A percentile compares a stretch with the other conserved stretches of the same genome.
These are phyloP conservation scores for Wallacemonas sp. DNA, from an alignment of 208 protist species.

Conservation along the genomic window DNA sequence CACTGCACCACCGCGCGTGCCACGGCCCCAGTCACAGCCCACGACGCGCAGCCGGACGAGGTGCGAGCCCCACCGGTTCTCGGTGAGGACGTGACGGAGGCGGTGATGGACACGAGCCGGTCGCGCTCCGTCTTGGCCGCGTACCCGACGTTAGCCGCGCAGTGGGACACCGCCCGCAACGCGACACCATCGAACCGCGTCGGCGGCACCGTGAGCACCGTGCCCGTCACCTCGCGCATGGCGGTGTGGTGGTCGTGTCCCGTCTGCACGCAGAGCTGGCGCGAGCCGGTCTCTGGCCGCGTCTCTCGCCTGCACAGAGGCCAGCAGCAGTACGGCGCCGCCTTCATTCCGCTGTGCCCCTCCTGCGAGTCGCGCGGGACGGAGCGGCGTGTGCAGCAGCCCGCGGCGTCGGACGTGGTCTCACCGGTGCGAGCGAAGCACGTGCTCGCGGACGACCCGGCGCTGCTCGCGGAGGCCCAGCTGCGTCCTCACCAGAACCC, in stretches of 20 bases:
- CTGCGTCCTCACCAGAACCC: slow-evolving; percentile 66
- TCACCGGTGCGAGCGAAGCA: slow-evolving; percentile 21
- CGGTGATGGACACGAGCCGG: neutral
- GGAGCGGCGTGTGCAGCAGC: neutral
- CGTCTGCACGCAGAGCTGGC: slow-evolving; percentile 56
- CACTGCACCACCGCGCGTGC: slow-evolving; percentile 24
- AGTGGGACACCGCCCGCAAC: slow-evolving; percentile 73
- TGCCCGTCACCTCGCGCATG: slow-evolving; percentile 37
- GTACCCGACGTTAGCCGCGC: slow-evolving; percentile 55
- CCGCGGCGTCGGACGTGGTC: neutral
- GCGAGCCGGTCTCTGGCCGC: slow-evolving; percentile 57
- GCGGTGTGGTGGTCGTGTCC: slow-evolving; percentile 70
- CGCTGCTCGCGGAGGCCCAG: slow-evolving; percentile 54
- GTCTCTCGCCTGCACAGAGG: slow-evolving; percentile 33
- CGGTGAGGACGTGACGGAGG: no score
- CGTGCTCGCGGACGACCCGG: slow-evolving; percentile 45
- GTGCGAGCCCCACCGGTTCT: no score
- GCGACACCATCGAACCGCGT: slow-evolving; percentile 45
- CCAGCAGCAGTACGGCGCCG: slow-evolving; percentile 3
- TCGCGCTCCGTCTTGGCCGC: slow-evolving; percentile 21
- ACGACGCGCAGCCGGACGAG: neutral
- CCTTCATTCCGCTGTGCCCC: slow-evolving; percentile 45
- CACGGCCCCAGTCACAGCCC: neutral
- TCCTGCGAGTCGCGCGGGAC: slow-evolving; percentile 57
- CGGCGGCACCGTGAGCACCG: slow-evolving; percentile 37